Conservation (phyloP, 805 yeast genomes). For the Ogataea methanolica region DNA sequence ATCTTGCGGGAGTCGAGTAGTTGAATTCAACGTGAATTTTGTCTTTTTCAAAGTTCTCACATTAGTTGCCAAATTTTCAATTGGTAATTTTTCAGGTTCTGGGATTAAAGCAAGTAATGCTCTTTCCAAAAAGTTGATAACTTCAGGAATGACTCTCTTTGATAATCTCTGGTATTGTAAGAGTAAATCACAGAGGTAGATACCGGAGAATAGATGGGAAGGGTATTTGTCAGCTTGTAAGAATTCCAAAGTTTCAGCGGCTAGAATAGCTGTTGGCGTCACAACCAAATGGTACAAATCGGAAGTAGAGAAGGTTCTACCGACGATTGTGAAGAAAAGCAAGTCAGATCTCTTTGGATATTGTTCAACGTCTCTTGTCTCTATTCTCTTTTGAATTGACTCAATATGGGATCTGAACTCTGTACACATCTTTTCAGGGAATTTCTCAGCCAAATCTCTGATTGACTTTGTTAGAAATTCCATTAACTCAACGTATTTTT, state of each 20-base stretch:
- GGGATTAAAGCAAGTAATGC: slow-evolving; percentile 43
- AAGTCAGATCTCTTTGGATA: slow-evolving; percentile 51
- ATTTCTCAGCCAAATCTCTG: slow-evolving; percentile 58
- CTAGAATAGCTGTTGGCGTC: slow-evolving; percentile 73
- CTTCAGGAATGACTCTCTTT: slow-evolving; percentile 81
- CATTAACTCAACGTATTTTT: slow-evolving; percentile 29
- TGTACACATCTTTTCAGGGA: slow-evolving; percentile 58
- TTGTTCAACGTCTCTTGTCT: slow-evolving; percentile 18
- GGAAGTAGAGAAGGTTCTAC: slow-evolving; percentile 83
- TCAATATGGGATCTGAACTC: slow-evolving; percentile 54
- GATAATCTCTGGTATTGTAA: slow-evolving; percentile 74
- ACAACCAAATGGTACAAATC: slow-evolving; percentile 92
- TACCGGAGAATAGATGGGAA: slow-evolving; percentile 45
- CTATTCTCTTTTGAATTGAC: slow-evolving; percentile 52
- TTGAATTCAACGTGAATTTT: slow-evolving; percentile 14
- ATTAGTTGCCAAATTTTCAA: slow-evolving; percentile 17
- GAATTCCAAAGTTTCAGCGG: slow-evolving; percentile 65
- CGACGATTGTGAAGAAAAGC: slow-evolving; percentile 64
- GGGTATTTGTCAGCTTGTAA: slow-evolving; percentile 29
- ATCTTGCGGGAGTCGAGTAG: slow-evolving; percentile 9
- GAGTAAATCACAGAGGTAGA: slow-evolving; percentile 61
- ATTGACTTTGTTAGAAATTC: slow-evolving; percentile 39
- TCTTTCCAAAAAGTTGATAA: slow-evolving; percentile 52
- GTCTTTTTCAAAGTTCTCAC: slow-evolving; percentile 13
- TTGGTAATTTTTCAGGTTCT: slow-evolving; percentile 22